phyloP scores from a whole-genome alignment of 179 eudicot species.

The Sideroxylon spinosum region DNA sequence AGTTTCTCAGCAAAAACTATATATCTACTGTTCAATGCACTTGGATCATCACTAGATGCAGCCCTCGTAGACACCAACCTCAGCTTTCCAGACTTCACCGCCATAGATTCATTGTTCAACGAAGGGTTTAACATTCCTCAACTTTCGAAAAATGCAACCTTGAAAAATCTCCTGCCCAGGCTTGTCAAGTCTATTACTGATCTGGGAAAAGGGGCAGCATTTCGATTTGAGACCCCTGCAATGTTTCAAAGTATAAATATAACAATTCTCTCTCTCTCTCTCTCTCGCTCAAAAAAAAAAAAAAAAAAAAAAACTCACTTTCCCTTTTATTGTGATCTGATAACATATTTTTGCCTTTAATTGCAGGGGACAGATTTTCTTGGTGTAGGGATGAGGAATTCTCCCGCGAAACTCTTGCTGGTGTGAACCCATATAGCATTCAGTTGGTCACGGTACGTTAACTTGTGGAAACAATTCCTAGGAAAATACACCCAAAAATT shows the following conservation, averaged over 20 bases:
- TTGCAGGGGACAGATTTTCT: constrained; percentile 62
- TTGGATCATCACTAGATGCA: constrained; percentile 49
- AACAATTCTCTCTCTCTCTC: background rate
- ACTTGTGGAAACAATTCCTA: background rate
- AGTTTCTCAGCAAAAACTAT: constrained; percentile 57
- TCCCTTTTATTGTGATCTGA: background rate
- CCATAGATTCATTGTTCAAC: constrained; percentile 46
- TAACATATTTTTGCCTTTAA: background rate
- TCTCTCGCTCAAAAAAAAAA: no score
- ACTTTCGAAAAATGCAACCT: constrained; percentile 1
- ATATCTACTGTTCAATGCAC: constrained; percentile 46
- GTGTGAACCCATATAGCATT: constrained; percentile 62
- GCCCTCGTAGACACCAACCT: constrained; percentile 31
- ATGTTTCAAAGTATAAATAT: constrained; percentile 40
- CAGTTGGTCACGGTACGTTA: constrained; percentile 53
- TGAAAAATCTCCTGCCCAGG: constrained; percentile 42
- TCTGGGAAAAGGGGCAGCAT: constrained; percentile 22
- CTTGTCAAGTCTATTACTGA: constrained; percentile 31
- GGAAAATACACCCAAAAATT: no score
- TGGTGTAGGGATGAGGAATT: constrained; percentile 87
- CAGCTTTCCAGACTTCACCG: constrained; percentile 54
- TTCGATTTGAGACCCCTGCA: constrained; percentile 64
- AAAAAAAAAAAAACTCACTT: no score
- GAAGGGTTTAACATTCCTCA: constrained; percentile 45
- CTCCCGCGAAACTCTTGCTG: constrained; percentile 76